phyloP scores from a whole-genome alignment of 1,139 yeast genomes.

The Debaryomycetaceae sp. region DNA sequence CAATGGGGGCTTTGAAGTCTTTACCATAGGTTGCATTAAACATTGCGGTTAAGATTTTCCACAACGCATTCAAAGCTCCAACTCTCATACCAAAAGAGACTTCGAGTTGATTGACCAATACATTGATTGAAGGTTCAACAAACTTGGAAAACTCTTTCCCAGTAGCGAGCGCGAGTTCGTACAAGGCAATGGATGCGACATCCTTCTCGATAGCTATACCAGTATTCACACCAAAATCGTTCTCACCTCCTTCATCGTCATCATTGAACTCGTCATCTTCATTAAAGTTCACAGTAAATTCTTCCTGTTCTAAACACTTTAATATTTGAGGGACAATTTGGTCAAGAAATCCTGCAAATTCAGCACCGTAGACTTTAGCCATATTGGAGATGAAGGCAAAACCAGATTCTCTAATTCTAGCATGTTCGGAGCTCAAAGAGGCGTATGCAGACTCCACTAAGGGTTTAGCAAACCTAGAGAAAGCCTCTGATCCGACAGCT shows the following conservation, averaged over 20 bases:
- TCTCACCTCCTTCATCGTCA: conserved; percentile 56
- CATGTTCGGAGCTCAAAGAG: conserved; percentile 72
- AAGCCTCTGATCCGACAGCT: conserved; percentile 91
- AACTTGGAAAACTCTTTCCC: conserved; percentile 76
- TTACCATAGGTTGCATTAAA: conserved; percentile 53
- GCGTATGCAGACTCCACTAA: conserved; percentile 84
- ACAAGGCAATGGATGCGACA: conserved; percentile 90
- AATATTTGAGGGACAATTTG: conserved; percentile 81
- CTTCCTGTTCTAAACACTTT: conserved; percentile 81
- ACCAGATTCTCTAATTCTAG: conserved; percentile 91
- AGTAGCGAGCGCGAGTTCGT: conserved; percentile 85
- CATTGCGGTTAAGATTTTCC: conserved; percentile 79
- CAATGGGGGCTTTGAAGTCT: conserved; percentile 60
- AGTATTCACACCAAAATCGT: conserved; percentile 80
- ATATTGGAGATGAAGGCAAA: conserved; percentile 91
- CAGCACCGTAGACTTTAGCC: conserved; percentile 92
- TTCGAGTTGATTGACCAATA: conserved; percentile 69
- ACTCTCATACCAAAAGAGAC: conserved; percentile 92
- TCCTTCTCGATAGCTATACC: conserved; percentile 97
- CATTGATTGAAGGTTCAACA: conserved; percentile 66
- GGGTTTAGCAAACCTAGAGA: conserved; percentile 82
- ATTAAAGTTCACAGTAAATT: conserved; percentile 53
- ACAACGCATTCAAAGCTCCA: conserved; percentile 75
- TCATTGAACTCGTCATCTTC: conserved; percentile 31
- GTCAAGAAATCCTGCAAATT: conserved; percentile 82